These are phyloP conservation scores for Pilatotrama ljubarskyi DNA, from an alignment of 768 basidiomycete genomes.

Conservation along the genomic window DNA sequence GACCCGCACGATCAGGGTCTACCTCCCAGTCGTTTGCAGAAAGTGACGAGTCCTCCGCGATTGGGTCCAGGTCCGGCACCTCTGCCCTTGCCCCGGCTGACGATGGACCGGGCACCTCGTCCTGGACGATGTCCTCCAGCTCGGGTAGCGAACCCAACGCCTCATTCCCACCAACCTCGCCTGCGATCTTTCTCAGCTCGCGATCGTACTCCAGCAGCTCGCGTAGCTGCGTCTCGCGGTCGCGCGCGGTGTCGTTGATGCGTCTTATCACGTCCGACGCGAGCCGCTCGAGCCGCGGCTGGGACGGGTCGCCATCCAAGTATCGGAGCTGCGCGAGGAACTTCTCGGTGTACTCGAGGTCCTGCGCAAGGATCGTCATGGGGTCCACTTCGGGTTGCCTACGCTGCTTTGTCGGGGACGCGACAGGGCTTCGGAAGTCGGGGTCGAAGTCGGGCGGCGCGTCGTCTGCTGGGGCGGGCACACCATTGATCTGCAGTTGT, in stretches of 20 bases:
- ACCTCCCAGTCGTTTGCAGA: slow-evolving; percentile 56
- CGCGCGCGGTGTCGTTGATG: slow-evolving; percentile 71
- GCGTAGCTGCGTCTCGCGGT: slow-evolving; percentile 80
- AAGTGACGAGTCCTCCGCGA: slow-evolving; percentile 32
- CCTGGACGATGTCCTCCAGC: slow-evolving; percentile 52
- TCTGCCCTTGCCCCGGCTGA: slow-evolving; percentile 9
- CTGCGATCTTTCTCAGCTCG: slow-evolving; percentile 74
- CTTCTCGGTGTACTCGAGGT: slow-evolving; percentile 74
- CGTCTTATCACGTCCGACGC: slow-evolving; percentile 77
- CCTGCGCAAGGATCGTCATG: slow-evolving; percentile 69
- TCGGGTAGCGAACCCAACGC: slow-evolving; percentile 69
- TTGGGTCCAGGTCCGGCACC: slow-evolving; percentile 25
- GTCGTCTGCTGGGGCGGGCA: slow-evolving; percentile 29
- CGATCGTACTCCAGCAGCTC: slow-evolving; percentile 77
- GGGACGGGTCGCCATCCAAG: slow-evolving; percentile 55
- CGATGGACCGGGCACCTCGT: slow-evolving; percentile 31
- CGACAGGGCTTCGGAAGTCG: slow-evolving; percentile 40
- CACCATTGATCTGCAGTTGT: slow-evolving; percentile 17
- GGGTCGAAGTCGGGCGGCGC: slow-evolving; percentile 43
- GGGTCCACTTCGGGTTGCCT: slow-evolving; percentile 51
- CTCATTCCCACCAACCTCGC: slow-evolving; percentile 76
- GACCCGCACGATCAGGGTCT: slow-evolving; percentile 44
- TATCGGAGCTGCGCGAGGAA: slow-evolving; percentile 73
- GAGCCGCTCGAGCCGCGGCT: slow-evolving; percentile 56
- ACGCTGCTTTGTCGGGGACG: slow-evolving; percentile 31